Percentiles rank a stretch among this genome's conserved stretches.
These are phyloP conservation scores for Penicillium sp. DNA, from an alignment of 2,329 filamentous ascomycete species.

Conservation along the genomic window DNA sequence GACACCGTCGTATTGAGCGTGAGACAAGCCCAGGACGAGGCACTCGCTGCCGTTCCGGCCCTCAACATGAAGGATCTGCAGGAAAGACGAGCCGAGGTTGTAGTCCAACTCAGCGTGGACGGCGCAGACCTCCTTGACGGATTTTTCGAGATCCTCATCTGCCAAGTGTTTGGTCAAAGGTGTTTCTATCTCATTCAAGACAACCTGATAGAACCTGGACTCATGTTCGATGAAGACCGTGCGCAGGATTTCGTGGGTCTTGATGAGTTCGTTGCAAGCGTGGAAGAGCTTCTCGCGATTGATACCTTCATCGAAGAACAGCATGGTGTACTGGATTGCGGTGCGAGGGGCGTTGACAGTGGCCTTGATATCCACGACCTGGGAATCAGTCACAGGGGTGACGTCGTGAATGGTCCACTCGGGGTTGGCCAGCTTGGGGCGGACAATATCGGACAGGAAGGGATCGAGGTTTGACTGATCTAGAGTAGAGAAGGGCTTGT, in stretches of 20 bases:
- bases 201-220: constrained; percentile 53
- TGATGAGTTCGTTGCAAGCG: constrained; percentile 49
- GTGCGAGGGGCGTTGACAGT: constrained; percentile 61
- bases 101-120: constrained; percentile 54
- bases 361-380: constrained; percentile 59
- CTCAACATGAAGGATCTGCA: constrained; percentile 55
- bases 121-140: constrained; percentile 51
- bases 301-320: constrained; percentile 56
- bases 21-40: constrained; percentile 59
- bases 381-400: constrained; percentile 58
- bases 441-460: constrained; percentile 49
- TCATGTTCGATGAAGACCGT: constrained; percentile 61
- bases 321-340: constrained; percentile 63
- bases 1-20: constrained; percentile 67
- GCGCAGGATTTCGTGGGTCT: constrained; percentile 61
- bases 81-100: constrained; percentile 58
- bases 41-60: constrained; percentile 32
- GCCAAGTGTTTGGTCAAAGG: constrained; percentile 50
- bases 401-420: constrained; percentile 56
- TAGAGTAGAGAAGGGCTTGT: constrained; percentile 56
- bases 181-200: constrained; percentile 52
- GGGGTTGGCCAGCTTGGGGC: constrained; percentile 49
- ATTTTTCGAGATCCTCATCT: constrained; percentile 49
- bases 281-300: constrained; percentile 48
- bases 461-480: constrained; percentile 32